These are phyloP conservation scores for Amyloporia xantha DNA, from an alignment of 768 basidiomycete genomes.

Conservation along the genomic window DNA sequence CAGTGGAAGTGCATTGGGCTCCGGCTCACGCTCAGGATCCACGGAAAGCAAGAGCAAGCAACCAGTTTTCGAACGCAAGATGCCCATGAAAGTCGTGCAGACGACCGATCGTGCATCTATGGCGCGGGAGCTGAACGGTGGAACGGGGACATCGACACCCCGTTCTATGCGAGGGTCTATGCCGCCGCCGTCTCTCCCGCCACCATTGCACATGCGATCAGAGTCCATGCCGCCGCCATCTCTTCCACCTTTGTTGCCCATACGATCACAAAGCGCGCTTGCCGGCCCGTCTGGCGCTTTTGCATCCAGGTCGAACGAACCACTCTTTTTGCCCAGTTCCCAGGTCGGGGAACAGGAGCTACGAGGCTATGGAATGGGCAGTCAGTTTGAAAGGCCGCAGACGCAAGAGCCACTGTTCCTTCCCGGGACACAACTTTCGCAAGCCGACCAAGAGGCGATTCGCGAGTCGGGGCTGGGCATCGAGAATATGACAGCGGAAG, in stretches of 20 bases:
- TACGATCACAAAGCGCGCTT: constrained; percentile 3
- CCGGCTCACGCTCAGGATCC: neutral
- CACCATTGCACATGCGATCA: constrained; percentile 20
- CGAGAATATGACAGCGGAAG: constrained; percentile 57
- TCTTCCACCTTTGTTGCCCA: constrained; percentile 33
- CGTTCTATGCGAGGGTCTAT: constrained; percentile 6
- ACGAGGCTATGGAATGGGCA: neutral
- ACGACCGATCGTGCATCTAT: constrained; percentile 21
- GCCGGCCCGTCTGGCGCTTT: neutral
- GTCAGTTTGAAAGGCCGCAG: neutral
- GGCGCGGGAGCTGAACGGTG: constrained; percentile 13
- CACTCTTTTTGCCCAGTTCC: constrained; percentile 14
- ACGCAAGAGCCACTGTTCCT: constrained; percentile 27
- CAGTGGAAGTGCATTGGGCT: neutral
- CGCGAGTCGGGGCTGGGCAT: constrained; percentile 58
- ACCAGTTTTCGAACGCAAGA: constrained; percentile 22
- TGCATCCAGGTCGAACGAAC: constrained; percentile 1
- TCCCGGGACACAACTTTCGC: constrained; percentile 37
- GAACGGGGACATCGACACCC: neutral
- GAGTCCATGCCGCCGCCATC: constrained; percentile 23
- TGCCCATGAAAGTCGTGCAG: constrained; percentile 48
- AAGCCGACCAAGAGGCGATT: constrained; percentile 44
- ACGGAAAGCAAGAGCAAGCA: neutral
- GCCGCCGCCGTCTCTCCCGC: constrained; percentile 32
- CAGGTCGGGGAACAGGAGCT: constrained; percentile 11